Percentiles rank a stretch among this genome's conserved stretches.
Conservation (phyloP, 805 yeast species). For the Myxozyma neglecta region DNA sequence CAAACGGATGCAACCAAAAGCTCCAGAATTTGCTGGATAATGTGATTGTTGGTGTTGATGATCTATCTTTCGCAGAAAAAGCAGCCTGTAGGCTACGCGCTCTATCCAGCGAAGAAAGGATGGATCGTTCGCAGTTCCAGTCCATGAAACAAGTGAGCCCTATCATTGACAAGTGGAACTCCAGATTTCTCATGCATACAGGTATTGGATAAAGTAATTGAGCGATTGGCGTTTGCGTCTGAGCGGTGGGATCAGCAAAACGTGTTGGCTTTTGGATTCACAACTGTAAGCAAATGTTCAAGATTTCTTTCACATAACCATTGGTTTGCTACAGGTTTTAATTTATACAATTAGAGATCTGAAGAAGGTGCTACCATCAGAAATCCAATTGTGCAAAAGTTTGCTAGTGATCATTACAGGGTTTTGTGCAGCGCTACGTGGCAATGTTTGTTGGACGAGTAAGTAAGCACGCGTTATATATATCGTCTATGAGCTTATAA, state of each 20-base stretch:
- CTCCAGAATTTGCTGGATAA: not conserved
- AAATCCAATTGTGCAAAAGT: slow-evolving; percentile 10
- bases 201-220: not conserved
- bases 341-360: not conserved
- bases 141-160: not conserved
- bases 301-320: no score
- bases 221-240: not conserved
- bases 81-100: not conserved
- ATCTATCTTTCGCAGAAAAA: not conserved
- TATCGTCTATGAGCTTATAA: not conserved
- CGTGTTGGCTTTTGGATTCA: slow-evolving; percentile 9
- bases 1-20: not conserved
- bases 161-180: no score
- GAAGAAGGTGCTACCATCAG: slow-evolving; percentile 17
- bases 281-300: not conserved
- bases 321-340: not conserved
- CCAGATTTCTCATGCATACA: not conserved
- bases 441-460: slow-evolving; percentile 20
- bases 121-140: not conserved
- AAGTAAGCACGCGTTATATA: not conserved
- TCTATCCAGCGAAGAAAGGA: not conserved
- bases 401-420: slow-evolving; percentile 18
- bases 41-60: slow-evolving; percentile 3
- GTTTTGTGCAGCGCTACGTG: slow-evolving; percentile 10
- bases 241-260: not conserved